Evolutionary conservation across 1,139 yeast species (phyloP).

Genomic region (Pichia sp.): DNA sequence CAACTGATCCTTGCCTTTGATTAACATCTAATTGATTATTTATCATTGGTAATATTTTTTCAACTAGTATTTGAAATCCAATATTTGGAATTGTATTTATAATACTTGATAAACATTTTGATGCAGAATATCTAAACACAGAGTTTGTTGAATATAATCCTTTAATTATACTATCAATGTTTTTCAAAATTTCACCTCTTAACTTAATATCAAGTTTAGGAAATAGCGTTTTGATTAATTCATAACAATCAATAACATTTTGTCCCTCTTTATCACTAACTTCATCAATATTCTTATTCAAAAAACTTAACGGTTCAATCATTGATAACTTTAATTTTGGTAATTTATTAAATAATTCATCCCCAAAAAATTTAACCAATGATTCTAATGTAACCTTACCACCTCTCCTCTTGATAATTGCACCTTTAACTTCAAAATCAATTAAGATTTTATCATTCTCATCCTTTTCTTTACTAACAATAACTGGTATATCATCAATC

Average conservation of each 20-base stretch:
- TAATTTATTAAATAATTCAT: conserved; percentile 48
- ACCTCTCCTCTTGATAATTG: conserved; percentile 77
- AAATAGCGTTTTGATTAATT: conserved; percentile 68
- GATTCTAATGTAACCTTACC: conserved; percentile 67
- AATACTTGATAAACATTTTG: conserved; percentile 81
- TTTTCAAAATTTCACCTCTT: conserved; percentile 42
- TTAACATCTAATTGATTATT: conserved; percentile 70
- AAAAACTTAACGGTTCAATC: conserved; percentile 53
- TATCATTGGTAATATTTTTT: conserved; percentile 70
- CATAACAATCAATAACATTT: conserved; percentile 77
- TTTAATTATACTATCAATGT: conserved; percentile 45
- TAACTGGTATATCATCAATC: conserved; percentile 32
- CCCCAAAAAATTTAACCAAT: conserved; percentile 45
- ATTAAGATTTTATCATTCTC: conserved; percentile 1
- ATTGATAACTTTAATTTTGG: conserved; percentile 66
- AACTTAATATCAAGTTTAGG: conserved; percentile 53
- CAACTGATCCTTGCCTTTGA: conserved; percentile 91
- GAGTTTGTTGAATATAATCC: conserved; percentile 68
- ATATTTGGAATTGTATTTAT: conserved; percentile 67
- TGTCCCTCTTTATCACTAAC: conserved; percentile 59
- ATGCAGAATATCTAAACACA: conserved; percentile 83
- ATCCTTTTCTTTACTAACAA: neutral
- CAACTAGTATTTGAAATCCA: conserved; percentile 78
- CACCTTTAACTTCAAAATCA: conserved; percentile 47
- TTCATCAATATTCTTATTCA: conserved; percentile 31